Conservation (phyloP, 768 basidiomycete species). For the Leccinellum rugosiceps region DNA sequence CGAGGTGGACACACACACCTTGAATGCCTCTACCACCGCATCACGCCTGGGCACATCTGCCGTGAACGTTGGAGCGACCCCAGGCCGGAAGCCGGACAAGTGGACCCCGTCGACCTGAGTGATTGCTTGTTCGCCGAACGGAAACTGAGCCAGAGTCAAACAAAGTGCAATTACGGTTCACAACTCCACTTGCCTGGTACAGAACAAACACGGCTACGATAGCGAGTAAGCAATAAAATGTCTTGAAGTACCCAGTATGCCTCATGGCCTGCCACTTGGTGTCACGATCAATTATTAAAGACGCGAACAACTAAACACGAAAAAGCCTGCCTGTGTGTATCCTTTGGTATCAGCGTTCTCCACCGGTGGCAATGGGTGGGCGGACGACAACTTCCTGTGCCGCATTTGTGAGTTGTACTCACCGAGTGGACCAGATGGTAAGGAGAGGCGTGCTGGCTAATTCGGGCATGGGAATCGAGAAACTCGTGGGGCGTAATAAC, state of each 20-base stretch:
- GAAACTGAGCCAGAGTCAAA: conserved; percentile 16
- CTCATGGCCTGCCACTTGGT: conserved; percentile 4
- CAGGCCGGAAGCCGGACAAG: conserved; percentile 21
- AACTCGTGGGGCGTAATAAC: background rate
- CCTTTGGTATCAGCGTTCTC: background rate
- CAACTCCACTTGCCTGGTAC: conserved; percentile 18
- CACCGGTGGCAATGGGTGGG: background rate
- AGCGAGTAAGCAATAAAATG: conserved; percentile 11
- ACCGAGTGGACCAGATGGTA: background rate
- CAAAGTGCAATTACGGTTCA: background rate
- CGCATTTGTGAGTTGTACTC: conserved; percentile 15
- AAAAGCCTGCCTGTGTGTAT: conserved; percentile 6
- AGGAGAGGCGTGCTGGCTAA: background rate
- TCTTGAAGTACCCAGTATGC: background rate
- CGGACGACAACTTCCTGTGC: conserved; percentile 18
- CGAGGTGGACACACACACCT: conserved; percentile 45
- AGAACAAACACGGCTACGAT: conserved; percentile 10
- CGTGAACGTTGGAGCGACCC: conserved; percentile 26
- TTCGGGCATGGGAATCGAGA: background rate
- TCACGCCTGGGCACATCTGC: conserved; percentile 64
- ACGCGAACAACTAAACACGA: background rate
- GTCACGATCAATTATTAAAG: background rate
- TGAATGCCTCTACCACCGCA: conserved; percentile 77
- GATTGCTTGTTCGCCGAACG: conserved; percentile 3
- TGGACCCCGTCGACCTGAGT: background rate